Conservation (phyloP, 306 rosid species). For the Quercus variabilis region DNA sequence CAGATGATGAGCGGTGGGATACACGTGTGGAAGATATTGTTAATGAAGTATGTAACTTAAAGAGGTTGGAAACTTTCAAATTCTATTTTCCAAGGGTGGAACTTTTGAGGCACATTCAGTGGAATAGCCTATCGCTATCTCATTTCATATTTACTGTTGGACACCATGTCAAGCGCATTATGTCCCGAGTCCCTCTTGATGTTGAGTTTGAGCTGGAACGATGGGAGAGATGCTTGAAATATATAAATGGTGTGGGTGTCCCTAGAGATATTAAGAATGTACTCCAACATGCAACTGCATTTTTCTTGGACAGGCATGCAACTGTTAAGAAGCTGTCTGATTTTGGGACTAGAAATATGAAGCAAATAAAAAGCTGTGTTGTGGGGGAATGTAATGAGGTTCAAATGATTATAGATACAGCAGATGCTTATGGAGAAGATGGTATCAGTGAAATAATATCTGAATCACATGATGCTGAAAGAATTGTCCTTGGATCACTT, state of each 20-base stretch:
- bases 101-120: background rate
- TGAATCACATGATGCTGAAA: no score
- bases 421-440: no score
- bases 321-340: slow-evolving; percentile 14
- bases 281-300: background rate
- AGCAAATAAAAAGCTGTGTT: background rate
- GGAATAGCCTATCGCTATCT: no score
- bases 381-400: slow-evolving; percentile 30
- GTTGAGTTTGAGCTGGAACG: background rate
- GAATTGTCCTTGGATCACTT: background rate
- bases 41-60: background rate
- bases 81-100: background rate
- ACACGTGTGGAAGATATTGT: background rate
- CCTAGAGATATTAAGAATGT: background rate
- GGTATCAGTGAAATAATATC: no score
- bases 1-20: slow-evolving; percentile 1
- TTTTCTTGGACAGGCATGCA: slow-evolving; percentile 22
- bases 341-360: background rate
- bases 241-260: background rate
- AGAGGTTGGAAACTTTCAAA: background rate
- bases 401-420: background rate
- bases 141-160: background rate
- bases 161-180: background rate
- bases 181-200: background rate
- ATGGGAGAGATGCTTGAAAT: background rate